phyloP scores from a whole-genome alignment of 805 yeast genomes.

The Yamadazyma tumulicola region DNA sequence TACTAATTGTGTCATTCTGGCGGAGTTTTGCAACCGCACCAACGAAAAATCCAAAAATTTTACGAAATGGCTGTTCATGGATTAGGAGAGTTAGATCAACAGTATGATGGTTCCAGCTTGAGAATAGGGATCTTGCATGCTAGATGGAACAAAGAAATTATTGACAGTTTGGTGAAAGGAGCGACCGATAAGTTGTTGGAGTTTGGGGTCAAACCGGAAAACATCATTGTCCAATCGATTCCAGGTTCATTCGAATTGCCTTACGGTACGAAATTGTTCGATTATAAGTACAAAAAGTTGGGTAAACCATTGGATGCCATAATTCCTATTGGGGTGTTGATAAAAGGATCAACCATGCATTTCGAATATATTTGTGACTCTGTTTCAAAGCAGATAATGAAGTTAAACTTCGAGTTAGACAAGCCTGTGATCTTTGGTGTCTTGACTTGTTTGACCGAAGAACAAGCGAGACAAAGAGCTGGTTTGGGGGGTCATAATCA shows the following conservation, averaged over 20 bases:
- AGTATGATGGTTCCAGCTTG: slow-evolving; percentile 63
- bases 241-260: slow-evolving; percentile 97
- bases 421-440: slow-evolving; percentile 92
- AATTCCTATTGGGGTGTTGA: slow-evolving; percentile 90
- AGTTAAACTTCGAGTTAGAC: slow-evolving; percentile 61
- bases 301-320: slow-evolving; percentile 70
- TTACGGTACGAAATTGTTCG: slow-evolving; percentile 60
- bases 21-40: neutral
- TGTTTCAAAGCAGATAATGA: slow-evolving; percentile 81
- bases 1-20: too few species aligned
- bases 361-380: slow-evolving; percentile 96
- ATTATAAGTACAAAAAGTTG: slow-evolving; percentile 38
- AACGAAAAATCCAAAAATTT: neutral
- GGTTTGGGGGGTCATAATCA: slow-evolving; percentile 93
- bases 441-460: slow-evolving; percentile 88
- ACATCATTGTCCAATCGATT: slow-evolving; percentile 78
- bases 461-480: slow-evolving; percentile 90
- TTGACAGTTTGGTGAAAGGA: slow-evolving; percentile 77
- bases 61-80: slow-evolving; percentile 76
- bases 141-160: slow-evolving; percentile 84
- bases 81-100: slow-evolving; percentile 67
- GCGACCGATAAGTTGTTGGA: slow-evolving; percentile 56
- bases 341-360: slow-evolving; percentile 97
- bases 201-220: slow-evolving; percentile 70
- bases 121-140: slow-evolving; percentile 90